Evolutionary conservation across 2,329 filamentous ascomycete species (phyloP), one percentile per base, ranked within the genome.

Genomic region (Fonsecaea nubica): DNA sequence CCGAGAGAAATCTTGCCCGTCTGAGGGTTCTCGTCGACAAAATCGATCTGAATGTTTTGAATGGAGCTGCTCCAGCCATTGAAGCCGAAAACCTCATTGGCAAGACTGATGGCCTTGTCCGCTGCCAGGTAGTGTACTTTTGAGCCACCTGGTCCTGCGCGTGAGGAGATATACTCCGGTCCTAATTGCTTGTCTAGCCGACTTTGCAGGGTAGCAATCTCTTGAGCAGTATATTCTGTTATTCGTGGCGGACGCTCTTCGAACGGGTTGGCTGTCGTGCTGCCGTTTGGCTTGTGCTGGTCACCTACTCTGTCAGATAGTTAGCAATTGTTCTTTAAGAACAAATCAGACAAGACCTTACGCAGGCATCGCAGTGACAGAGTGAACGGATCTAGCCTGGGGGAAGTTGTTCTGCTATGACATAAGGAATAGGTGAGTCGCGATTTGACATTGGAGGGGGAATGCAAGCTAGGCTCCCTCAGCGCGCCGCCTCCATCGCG

Each of bases 41-140:
- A 98, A 78, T 99, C 95, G 66, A 98, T 91, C 76, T 96, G 91
- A 42, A 97, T 91, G 76, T 96, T 93, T 76, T 94, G 92, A 66
- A 99, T 95, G n/a, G 91, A 90, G 63, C 92, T 96, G 9, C 92
- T 97, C 95, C 95, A 99, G 74, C 93, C 93, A 80, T 97, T 97
- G 83, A 97, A 97, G 9, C 93, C 93, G 80, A 97, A 97, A 0
- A 97, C 89, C 77, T 97, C 92, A 75, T 97, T 97, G 62, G 93
- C 93, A 60, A 97, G 89, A 65, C 92, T 91, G 77, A 99, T 99
- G 76, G 91, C 93, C 81, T 99, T 99, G 76, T 98, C 94, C 1
- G 93, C 93, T n/a, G 93, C 89, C 59, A 99, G 85, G 79, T 99
- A 99, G 77, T 96, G 92, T 18, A 99, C 91, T 76, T 91, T 94